These are phyloP conservation scores for Leccinum pseudoinsigne DNA, from an alignment of 1,284 basidiomycete species.

Conservation along the genomic window DNA sequence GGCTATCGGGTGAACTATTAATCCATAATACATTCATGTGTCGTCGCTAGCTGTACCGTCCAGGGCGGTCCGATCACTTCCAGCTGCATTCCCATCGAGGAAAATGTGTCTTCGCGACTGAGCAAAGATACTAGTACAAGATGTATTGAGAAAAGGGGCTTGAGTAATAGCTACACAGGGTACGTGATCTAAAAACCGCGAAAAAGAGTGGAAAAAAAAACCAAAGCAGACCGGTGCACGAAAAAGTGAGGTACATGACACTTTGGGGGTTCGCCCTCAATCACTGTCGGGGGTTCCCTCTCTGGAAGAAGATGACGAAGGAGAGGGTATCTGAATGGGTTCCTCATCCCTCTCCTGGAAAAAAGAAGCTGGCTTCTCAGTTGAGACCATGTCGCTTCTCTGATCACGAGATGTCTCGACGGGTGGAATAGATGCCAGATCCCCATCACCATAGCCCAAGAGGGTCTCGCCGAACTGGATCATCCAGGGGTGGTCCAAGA, in stretches of 20 bases:
- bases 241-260: constrained; percentile 1
- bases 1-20: constrained; percentile 43
- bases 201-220: constrained; percentile 3
- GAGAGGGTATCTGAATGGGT: constrained; percentile 45
- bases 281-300: constrained; percentile 32
- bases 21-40: neutral
- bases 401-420: constrained; percentile 47
- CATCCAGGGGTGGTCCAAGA: constrained; percentile 94
- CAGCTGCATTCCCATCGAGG: neutral
- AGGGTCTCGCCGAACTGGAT: constrained; percentile 73
- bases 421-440: constrained; percentile 53
- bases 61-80: neutral
- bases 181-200: constrained; percentile 11
- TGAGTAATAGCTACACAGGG: constrained; percentile 25
- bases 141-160: neutral
- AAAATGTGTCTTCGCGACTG: neutral
- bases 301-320: constrained; percentile 36
- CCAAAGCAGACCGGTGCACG: neutral
- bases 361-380: constrained; percentile 56
- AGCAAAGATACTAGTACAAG: constrained; percentile 20
- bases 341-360: constrained; percentile 59
- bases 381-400: constrained; percentile 49
- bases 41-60: neutral
- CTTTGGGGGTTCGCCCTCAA: constrained; percentile 12
- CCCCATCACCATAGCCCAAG: constrained; percentile 63